Percentiles rank a stretch among this genome's conserved stretches.
Conservation (phyloP, 768 basidiomycete species). For the Rhizopogon vinicolor region DNA sequence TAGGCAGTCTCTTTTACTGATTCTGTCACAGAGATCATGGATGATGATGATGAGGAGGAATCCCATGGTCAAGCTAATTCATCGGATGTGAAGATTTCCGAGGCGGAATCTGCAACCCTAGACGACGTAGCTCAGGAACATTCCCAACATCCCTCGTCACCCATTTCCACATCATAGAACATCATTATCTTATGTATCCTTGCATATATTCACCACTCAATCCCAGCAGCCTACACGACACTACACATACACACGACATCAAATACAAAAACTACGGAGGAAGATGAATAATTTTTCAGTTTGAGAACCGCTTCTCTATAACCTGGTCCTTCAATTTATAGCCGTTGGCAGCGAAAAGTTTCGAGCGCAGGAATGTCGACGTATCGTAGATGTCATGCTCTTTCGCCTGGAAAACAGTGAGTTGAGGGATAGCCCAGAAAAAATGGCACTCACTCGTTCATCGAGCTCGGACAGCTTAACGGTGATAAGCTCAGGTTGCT, state of each 20-base stretch:
- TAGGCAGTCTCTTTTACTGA: slow-evolving; percentile 4
- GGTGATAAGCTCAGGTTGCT: slow-evolving; percentile 72
- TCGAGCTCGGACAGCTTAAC: slow-evolving; percentile 83
- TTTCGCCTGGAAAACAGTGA: slow-evolving; percentile 61
- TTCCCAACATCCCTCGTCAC: slow-evolving; percentile 3
- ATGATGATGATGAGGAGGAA: slow-evolving; percentile 54
- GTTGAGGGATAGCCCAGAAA: neutral
- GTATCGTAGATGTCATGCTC: slow-evolving; percentile 96
- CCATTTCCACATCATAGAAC: slow-evolving; percentile 12
- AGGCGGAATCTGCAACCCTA: slow-evolving; percentile 1
- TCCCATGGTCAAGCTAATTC: slow-evolving; percentile 7
- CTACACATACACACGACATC: slow-evolving; percentile 11
- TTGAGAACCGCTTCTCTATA: slow-evolving; percentile 74
- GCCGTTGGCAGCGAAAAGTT: slow-evolving; percentile 84
- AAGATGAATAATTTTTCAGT: slow-evolving; percentile 9
- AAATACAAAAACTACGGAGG: slow-evolving; percentile 1
- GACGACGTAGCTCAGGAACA: slow-evolving; percentile 3
- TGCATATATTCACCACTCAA: slow-evolving; percentile 27
- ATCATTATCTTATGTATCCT: slow-evolving; percentile 21
- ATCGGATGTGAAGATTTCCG: slow-evolving; percentile 1
- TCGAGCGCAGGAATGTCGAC: slow-evolving; percentile 78
- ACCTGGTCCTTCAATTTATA: slow-evolving; percentile 64
- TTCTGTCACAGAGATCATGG: slow-evolving; percentile 54
- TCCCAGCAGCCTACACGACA: slow-evolving; percentile 4
- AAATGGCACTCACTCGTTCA: slow-evolving; percentile 57